Conservation (phyloP, 768 basidiomycete genomes). For the Dacryopinax spathularia region DNA sequence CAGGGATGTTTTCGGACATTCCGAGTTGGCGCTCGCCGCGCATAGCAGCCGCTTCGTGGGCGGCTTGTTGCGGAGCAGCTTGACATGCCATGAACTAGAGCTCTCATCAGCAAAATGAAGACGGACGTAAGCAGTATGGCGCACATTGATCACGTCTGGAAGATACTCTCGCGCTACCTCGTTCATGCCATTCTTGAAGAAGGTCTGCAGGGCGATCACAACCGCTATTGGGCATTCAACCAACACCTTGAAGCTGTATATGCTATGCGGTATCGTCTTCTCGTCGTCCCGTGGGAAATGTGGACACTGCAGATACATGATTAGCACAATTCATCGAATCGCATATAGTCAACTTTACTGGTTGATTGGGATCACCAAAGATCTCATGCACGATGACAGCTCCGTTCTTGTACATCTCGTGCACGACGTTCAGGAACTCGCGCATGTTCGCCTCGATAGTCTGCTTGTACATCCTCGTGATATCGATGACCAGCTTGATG, state of each 20-base stretch:
- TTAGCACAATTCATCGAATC: slow-evolving; percentile 5
- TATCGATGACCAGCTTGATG: slow-evolving; percentile 84
- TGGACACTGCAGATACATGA: slow-evolving; percentile 10
- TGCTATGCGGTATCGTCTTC: slow-evolving; percentile 43
- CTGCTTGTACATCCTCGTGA: slow-evolving; percentile 61
- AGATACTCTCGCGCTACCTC: slow-evolving; percentile 1
- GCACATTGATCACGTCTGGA: not conserved
- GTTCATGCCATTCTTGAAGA: slow-evolving; percentile 2
- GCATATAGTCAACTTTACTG: not conserved
- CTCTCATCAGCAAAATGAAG: not conserved
- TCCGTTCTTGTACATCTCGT: slow-evolving; percentile 64
- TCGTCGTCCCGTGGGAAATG: slow-evolving; percentile 44
- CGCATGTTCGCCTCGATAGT: slow-evolving; percentile 57
- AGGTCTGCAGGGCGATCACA: slow-evolving; percentile 72
- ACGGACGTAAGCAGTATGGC: not conserved
- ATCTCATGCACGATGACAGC: slow-evolving; percentile 55
- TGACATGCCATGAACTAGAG: slow-evolving; percentile 48
- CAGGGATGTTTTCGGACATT: slow-evolving; percentile 49
- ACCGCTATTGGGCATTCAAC: slow-evolving; percentile 88
- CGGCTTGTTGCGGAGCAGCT: slow-evolving; percentile 64
- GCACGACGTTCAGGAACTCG: slow-evolving; percentile 69
- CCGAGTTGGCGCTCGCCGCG: slow-evolving; percentile 75
- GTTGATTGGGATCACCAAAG: slow-evolving; percentile 38
- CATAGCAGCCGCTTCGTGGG: slow-evolving; percentile 63
- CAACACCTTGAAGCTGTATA: slow-evolving; percentile 83